Evolutionary conservation across 148 eudicot species (phyloP), one percentile per base, ranked within the genome.

Genomic region (Dianthus caryophyllus): DNA sequence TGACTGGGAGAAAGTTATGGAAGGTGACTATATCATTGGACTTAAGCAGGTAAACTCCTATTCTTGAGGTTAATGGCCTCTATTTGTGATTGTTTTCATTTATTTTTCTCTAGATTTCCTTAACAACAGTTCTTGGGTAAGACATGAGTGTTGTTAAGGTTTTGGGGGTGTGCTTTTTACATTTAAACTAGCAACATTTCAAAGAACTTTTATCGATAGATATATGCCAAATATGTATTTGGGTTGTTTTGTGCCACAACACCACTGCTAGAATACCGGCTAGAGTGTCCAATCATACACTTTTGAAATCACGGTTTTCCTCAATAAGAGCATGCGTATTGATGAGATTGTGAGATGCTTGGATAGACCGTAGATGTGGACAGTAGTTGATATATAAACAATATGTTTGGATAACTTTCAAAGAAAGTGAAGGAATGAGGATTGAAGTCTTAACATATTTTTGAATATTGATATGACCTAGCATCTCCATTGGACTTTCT

Each of bases 1-100:
- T 80, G 93, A 88, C 68, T 95, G 99, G 99, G 97, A 88, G 31
- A 90, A 88, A 85, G 70, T 90, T 62, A 82, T 90, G 94, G 99
- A 95, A 80, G 97, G 89, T 75, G 99, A 95, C 66, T 63, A 90
- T 52, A 87, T 95, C 53, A 95, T 95, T 79, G 99, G 97, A 66
- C 91, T 95, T 41, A 82, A 88, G 80, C 97, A 95, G 97, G 99
- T 88, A 80, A 70, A 47, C 26, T 44, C 16, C 18, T 33, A 20
- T 44, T 29, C 64, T 51, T 53, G 65, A 61, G 55, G 66, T 60
- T 39, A 24, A 24, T 68, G 24, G 12, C 52, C 14, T 26, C 61
- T 53, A 38, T 51, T 22, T 16, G 58, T 16, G 27, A 4, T 27
- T 50, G 51, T 17, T 12, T 20, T 5, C 18, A 36, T 9, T 17